Evolutionary conservation across 495 filamentous ascomycete genomes (phyloP).

Genomic region (Pseudomonodictys pantanalensis): DNA sequence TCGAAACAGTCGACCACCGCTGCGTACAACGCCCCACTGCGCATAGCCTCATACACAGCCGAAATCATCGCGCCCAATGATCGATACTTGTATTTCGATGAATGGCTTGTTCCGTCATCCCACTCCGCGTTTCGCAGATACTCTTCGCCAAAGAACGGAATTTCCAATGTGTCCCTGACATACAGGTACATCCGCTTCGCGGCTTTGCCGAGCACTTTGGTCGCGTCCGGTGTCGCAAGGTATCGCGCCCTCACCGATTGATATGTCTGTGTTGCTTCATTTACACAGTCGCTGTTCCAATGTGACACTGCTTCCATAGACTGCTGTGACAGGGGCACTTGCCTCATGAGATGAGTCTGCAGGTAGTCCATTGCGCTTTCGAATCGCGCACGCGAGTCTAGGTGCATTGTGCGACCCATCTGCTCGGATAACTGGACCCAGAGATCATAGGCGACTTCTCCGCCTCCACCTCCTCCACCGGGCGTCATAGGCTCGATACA

Average conservation of each 20-base stretch:
- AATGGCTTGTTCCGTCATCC: constrained; percentile 3
- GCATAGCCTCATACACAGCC: constrained; percentile 13
- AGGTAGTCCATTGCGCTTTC: constrained; percentile 1
- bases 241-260: not conserved
- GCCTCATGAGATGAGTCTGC: not conserved
- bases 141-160: constrained; percentile 9
- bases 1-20: constrained; percentile 2
- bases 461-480: not conserved
- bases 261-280: constrained; percentile 2
- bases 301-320: not conserved
- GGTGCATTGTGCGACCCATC: constrained; percentile 3
- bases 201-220: not conserved
- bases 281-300: constrained; percentile 2
- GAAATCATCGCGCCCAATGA: constrained; percentile 9
- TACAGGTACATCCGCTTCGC: not conserved
- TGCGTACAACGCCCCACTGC: not conserved
- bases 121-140: constrained; percentile 10
- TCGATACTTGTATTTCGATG: not conserved
- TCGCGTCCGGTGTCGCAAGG: not conserved
- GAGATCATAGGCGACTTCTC: constrained; percentile 5
- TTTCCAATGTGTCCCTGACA: constrained; percentile 4
- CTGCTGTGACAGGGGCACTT: not conserved
- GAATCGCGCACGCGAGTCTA: not conserved
- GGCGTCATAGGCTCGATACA: not conserved
- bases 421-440: constrained; percentile 6